A percentile compares a stretch with the other conserved stretches of the same genome.
Evolutionary conservation across 345 rosid genomes (phyloP).

Genomic region (Camelina hispida): DNA sequence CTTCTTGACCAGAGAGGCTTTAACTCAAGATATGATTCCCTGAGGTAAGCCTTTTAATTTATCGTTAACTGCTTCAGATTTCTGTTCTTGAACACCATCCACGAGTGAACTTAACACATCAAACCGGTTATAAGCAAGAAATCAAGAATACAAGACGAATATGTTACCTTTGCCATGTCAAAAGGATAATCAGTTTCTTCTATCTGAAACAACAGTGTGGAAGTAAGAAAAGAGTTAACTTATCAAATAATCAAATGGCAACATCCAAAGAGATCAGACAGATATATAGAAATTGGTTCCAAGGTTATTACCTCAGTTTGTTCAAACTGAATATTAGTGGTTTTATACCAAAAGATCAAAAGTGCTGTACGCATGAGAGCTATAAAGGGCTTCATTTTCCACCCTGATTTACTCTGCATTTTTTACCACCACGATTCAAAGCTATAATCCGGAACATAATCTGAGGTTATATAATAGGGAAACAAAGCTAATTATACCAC

Average conservation of each 20-base stretch:
- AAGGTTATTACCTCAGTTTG: constrained; percentile 59
- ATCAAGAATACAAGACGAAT: background rate
- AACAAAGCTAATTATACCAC: constrained; percentile 53
- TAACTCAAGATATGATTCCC: constrained; percentile 77
- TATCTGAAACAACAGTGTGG: constrained; percentile 51
- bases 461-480: background rate
- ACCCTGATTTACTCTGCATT: constrained; percentile 66
- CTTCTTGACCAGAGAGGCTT: constrained; percentile 89
- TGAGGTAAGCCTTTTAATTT: constrained; percentile 64
- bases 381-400: constrained; percentile 78
- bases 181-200: constrained; percentile 66
- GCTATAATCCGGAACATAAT: background rate
- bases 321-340: constrained; percentile 69
- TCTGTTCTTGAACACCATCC: constrained; percentile 63
- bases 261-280: constrained; percentile 6
- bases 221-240: constrained; percentile 24
- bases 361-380: constrained; percentile 69
- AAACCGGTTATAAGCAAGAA: background rate
- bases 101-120: background rate
- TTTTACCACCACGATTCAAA: background rate
- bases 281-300: background rate
- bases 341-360: constrained; percentile 87
- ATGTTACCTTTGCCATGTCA: constrained; percentile 57
- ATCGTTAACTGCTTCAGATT: constrained; percentile 48
- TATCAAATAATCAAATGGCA: constrained; percentile 19